Percentiles rank a stretch among this genome's conserved stretches.
Conservation (phyloP, 2,329 filamentous ascomycete species). For the Ophiostoma angusticollis region DNA sequence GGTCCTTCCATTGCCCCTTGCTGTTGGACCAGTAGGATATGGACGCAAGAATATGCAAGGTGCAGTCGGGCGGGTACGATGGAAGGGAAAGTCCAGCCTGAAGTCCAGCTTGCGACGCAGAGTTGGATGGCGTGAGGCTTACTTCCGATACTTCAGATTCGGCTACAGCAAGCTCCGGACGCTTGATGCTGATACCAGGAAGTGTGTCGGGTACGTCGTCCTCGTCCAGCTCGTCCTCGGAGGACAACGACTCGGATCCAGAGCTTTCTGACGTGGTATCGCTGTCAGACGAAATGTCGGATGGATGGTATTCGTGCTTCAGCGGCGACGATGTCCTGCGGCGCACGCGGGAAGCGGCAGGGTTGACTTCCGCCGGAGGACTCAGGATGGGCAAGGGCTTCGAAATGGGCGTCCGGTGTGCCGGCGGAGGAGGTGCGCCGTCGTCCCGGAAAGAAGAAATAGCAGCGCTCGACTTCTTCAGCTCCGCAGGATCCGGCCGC, state of each 20-base stretch:
- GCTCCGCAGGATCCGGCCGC: constrained; percentile 25
- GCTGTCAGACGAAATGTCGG: constrained; percentile 48
- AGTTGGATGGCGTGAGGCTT: constrained; percentile 67
- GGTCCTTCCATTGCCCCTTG: constrained; percentile 46
- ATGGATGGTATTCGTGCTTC: constrained; percentile 94
- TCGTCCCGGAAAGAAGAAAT: constrained; percentile 35
- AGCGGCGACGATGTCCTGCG: constrained; percentile 80
- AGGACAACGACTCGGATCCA: constrained; percentile 37
- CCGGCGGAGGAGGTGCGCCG: constrained; percentile 41
- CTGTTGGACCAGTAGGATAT: constrained; percentile 52
- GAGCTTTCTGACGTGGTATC: constrained; percentile 47
- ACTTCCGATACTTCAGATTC: constrained; percentile 35
- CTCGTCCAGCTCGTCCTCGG: constrained; percentile 45
- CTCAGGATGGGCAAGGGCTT: constrained; percentile 28
- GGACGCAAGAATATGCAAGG: constrained; percentile 35
- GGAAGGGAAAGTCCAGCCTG: constrained; percentile 49
- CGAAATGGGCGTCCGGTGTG: constrained; percentile 33
- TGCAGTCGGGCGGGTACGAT: constrained; percentile 28
- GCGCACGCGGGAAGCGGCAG: constrained; percentile 34
- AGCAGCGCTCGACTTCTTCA: constrained; percentile 22
- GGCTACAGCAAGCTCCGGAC: constrained; percentile 20
- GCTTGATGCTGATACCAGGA: constrained; percentile 44
- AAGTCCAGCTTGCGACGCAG: constrained; percentile 57
- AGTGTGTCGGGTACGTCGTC: constrained; percentile 46
- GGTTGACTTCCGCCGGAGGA: constrained; percentile 34